Evolutionary conservation across 2,329 filamentous ascomycete genomes (phyloP), one percentile per base, ranked within the genome.

Genomic region (Diaporthe eres): DNA sequence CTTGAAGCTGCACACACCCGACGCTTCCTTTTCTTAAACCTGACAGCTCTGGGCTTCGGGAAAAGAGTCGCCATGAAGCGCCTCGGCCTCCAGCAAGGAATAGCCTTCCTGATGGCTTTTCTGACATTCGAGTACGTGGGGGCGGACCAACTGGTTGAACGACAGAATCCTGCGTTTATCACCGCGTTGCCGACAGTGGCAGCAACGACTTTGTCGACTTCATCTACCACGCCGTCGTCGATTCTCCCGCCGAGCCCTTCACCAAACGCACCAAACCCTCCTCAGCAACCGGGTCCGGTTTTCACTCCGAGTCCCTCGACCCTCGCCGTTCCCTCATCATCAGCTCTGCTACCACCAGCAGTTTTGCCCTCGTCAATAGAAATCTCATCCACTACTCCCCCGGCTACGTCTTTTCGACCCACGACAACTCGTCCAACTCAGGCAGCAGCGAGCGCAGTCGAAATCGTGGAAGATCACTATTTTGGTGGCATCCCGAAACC

Each of bases 131-230:
- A 53, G 15, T n/a, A n/a, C 19, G 61, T 25, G 42, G 13, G n/a
- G n/a, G 72, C 39, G 4, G 72, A 39, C 7, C 22, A 49, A 31
- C 25, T 74, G 39, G 19, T 34, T 13, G 28, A 58, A 19, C 42
- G 72, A 57, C 72, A 74, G 28, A 74, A 74, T 47, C 72, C 72
- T 22, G 39, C 49, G 3, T 74, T 74, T 28, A 74, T 74, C 60
- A 74, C 72, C 8, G 55, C 60, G 22, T n/a, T 74, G 49, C 72
- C 72, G 25, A 74, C 72, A 15, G 37, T 47, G 25, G 72, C 37
- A 31, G n/a, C 72, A 60, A 58, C 34, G 22, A 47, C 61, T 3
- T 15, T 58, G 4, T 49, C 37, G 25, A 70, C 42, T 4, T 25
- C 39, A 10, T 44, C 49, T 13, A 49, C 37, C 4, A 22, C 72